Evolutionary conservation across 1,139 yeast genomes (phyloP), one percentile per base, ranked within the genome.

Genomic region (Candida sanyaensis): DNA sequence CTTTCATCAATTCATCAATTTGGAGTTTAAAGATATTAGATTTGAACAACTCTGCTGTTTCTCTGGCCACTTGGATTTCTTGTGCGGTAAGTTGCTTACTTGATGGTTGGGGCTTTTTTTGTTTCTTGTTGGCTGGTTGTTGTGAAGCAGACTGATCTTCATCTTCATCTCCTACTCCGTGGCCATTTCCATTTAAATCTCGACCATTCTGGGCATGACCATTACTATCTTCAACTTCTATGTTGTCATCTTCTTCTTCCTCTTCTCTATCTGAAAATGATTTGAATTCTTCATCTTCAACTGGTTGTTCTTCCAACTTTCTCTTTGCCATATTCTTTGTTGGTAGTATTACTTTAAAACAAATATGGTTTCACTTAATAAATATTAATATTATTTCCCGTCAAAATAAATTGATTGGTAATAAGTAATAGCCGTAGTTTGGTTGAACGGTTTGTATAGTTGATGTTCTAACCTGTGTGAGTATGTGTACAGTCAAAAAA

Each of bases 1-100:
- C 97, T 55, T 82, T 81, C 60, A 93, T 72, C 38, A 93, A 74
- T 63, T 92, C 98, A 65, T 92, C 99, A 48, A 92, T 91, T 69
- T 93, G 96, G 50, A 93, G 72, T 66, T 93, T 93, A 81, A 93
- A 92, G 49, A 93, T 90, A 66, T 92, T 92, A 11, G 97, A 90
- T 62, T 91, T 90, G 80, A 92, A 93, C 44, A 92, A 72, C 63
- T 91, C 97, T 0, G 96, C 95, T 0, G 98, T 88, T 64, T 92
- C 97, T 58, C 96, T 77, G 0, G 97, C 97, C 3, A 88, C 78
- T 61, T 92, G 97, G 42, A 92, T 83, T 50, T 93, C 97, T 58
- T 89, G 93, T 1, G 96, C 89, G 0, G 90, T 76, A 32, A 84
- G 66, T 55, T 71, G 75, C 46, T 68, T 68, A 26, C 24, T 36